A percentile compares a stretch with the other conserved stretches of the same genome.
These are phyloP conservation scores for Trichoderma sp. DNA, from an alignment of 2,329 filamentous ascomycete species.

Conservation along the genomic window DNA sequence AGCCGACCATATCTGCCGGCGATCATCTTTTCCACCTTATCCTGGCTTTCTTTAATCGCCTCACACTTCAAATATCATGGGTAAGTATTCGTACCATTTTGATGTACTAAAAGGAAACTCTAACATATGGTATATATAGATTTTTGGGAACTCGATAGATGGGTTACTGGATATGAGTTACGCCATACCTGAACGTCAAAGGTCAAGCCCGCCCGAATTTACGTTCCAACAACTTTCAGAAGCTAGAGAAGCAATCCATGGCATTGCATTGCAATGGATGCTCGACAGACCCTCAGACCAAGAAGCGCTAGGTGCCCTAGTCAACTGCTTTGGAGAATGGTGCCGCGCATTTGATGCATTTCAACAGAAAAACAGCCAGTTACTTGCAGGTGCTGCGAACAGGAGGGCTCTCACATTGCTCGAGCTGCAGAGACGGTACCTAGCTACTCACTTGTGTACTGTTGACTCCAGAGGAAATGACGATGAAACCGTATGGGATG, in stretches of 20 bases:
- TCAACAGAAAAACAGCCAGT: background rate
- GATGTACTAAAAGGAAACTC: background rate
- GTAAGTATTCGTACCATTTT: background rate
- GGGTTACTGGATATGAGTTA: background rate
- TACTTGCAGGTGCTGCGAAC: background rate
- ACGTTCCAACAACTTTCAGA: background rate
- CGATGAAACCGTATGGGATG: background rate
- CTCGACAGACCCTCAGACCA: background rate
- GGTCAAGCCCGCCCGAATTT: background rate
- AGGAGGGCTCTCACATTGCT: background rate
- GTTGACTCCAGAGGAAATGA: background rate
- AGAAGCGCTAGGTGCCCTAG: background rate
- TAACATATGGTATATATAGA: background rate
- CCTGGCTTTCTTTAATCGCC: background rate
- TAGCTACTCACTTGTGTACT: background rate
- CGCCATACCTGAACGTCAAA: background rate
- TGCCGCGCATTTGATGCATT: background rate
- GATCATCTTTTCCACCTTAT: background rate
- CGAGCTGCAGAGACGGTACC: background rate
- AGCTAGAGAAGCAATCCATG: background rate
- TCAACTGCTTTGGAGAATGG: background rate
- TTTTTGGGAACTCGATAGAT: background rate
- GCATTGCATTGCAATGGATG: background rate
- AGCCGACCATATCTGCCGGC: background rate
- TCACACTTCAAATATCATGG: background rate